phyloP scores from a whole-genome alignment of 1,284 basidiomycete genomes.

The Ustilago loliicola region DNA sequence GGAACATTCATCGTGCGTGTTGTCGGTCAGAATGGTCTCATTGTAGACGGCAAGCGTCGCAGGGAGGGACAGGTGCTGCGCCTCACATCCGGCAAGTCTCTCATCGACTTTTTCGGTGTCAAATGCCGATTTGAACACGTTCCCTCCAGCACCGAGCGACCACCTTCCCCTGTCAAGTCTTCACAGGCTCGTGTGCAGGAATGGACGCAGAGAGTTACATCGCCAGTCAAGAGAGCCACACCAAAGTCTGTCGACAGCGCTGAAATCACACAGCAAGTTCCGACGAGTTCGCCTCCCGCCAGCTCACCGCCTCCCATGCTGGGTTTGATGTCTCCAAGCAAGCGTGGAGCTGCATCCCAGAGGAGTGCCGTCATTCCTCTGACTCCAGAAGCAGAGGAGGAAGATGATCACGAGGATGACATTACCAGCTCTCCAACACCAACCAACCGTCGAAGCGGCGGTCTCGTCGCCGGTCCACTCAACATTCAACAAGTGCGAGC shows the following conservation, averaged over 20 bases:
- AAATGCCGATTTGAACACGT: conserved; percentile 47
- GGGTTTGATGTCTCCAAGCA: conserved; percentile 21
- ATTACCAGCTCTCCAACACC: conserved; percentile 41
- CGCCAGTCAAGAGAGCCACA: conserved; percentile 40
- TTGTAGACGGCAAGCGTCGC: conserved; percentile 63
- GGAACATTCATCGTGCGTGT: conserved; percentile 65
- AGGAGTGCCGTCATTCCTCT: neutral
- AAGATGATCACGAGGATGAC: conserved; percentile 37
- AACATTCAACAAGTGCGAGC: conserved; percentile 38
- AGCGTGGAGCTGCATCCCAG: conserved; percentile 14
- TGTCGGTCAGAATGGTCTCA: conserved; percentile 68
- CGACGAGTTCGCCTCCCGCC: conserved; percentile 32
- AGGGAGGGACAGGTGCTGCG: conserved; percentile 64
- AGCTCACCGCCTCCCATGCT: conserved; percentile 45
- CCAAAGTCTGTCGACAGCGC: neutral
- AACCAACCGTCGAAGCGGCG: conserved; percentile 30
- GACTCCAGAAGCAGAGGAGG: conserved; percentile 12
- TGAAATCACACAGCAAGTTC: neutral
- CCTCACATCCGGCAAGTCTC: conserved; percentile 49
- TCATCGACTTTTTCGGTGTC: conserved; percentile 66
- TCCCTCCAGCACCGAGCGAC: conserved; percentile 26
- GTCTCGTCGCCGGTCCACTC: conserved; percentile 43
- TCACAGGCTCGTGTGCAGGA: conserved; percentile 22
- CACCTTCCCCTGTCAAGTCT: conserved; percentile 33
- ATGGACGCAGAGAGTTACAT: conserved; percentile 36